phyloP scores from a whole-genome alignment of 495 filamentous ascomycete species.

The Daldinia childiae region DNA sequence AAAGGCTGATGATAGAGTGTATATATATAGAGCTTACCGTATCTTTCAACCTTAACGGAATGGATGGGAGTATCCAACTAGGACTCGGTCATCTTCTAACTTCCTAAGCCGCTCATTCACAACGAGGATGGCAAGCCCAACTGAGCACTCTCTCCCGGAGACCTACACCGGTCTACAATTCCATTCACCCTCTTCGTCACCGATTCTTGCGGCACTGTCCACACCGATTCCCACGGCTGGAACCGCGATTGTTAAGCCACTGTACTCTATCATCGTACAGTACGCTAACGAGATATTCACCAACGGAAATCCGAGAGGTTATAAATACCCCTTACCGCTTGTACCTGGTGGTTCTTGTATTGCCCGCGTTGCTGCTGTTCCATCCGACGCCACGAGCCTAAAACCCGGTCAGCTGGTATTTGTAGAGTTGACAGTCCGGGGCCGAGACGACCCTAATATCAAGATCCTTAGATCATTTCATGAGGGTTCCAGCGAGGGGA shows the following conservation, averaged over 20 bases:
- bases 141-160: conserved; percentile 27
- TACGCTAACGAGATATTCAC: conserved; percentile 43
- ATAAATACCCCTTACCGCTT: conserved; percentile 42
- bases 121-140: conserved; percentile 15
- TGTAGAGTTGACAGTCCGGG: conserved; percentile 54
- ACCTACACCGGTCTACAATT: conserved; percentile 42
- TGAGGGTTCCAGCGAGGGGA: conserved; percentile 30
- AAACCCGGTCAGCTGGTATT: conserved; percentile 59
- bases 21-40: background rate
- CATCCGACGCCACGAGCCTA: conserved; percentile 56
- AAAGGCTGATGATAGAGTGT: background rate
- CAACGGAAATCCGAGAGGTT: conserved; percentile 39
- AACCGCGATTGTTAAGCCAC: conserved; percentile 39
- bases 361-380: conserved; percentile 57
- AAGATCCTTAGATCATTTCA: conserved; percentile 51
- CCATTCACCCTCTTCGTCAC: conserved; percentile 37
- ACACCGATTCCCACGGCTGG: conserved; percentile 34
- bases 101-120: conserved; percentile 1
- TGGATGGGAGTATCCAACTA: background rate
- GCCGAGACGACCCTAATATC: conserved; percentile 54
- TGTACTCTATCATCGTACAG: conserved; percentile 38
- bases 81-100: background rate
- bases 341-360: conserved; percentile 45
- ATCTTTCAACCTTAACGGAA: background rate
- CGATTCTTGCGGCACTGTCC: conserved; percentile 26